Base-by-base conservation (phyloP, 164 flowering plant species). In the Dillenia suffruticosa region DNA sequence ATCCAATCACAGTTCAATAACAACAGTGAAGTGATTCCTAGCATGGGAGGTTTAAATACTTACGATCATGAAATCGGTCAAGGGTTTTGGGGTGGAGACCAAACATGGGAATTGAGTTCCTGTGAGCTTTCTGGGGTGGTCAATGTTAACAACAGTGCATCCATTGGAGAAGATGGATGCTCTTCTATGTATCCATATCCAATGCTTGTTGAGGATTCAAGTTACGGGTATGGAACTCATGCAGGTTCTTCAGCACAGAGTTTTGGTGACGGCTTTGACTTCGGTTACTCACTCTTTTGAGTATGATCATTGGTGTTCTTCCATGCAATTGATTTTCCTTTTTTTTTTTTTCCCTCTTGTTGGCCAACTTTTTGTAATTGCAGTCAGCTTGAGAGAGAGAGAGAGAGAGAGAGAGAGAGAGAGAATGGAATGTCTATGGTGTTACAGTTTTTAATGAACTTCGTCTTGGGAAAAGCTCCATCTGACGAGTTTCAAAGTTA, bases 151-250 rank as follows among this genome's bases (percentile, higher is more conserved):
- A 74, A 70, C 70, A 76, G 67, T 14, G 76, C 82, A 45, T 51
- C 63, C 52, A 67, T 79, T 81, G 69, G 66, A 61, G 85, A 84
- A 69, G 77, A 81, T 63, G 78, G 72, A 43, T 73, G 80, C 76
- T 74, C 82, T 76, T 73, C 74, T 56, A 69, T 71, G 49, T 72
- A 76, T 63, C 88, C 86, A 11, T 57, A 32, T 32, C 40, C 40
- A 32, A 48, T 24, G 46, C 46, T 66, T 46, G 44, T 72, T 0
- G 74, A 66, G 44, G 65, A 58, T 26, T 55, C 74, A 53, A 63
- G 58, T 19, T 69, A 69, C 57, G 78, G 71, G 44, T 52, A 73
- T 46, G 54, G 66, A 32, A 63, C 80, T 51, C 72, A 63, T 54
- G 67, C 61, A 51, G 22, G 67, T 52, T 46, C 79, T 64, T 73